Evolutionary conservation across 208 protist species (phyloP).

Genomic region (Leishmania arabica): DNA sequence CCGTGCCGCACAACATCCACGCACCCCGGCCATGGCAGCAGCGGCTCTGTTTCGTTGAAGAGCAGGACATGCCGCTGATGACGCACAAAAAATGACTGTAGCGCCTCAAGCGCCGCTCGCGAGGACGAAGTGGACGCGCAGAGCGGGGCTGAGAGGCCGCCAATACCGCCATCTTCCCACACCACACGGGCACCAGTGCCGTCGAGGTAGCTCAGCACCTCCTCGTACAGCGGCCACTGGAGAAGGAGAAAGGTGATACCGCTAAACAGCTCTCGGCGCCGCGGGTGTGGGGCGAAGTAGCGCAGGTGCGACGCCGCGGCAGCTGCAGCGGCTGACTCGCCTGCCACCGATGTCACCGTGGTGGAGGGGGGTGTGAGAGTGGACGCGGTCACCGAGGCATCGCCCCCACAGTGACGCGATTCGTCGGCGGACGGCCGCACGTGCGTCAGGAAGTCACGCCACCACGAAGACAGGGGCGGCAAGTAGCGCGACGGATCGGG

Average conservation of each 20-base stretch:
- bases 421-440: not conserved
- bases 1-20: slow-evolving; percentile 37
- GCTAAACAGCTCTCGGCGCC: slow-evolving; percentile 49
- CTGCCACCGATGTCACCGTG: not conserved
- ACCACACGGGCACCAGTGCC: slow-evolving; percentile 47
- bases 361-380: not conserved
- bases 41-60: slow-evolving; percentile 50
- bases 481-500: slow-evolving; percentile 36
- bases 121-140: not conserved
- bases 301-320: slow-evolving; percentile 3
- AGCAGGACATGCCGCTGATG: slow-evolving; percentile 62
- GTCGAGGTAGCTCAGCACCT: slow-evolving; percentile 53
- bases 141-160: not conserved
- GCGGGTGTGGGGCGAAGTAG: slow-evolving; percentile 34
- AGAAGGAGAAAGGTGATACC: slow-evolving; percentile 63
- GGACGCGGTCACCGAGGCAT: not conserved
- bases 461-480: slow-evolving; percentile 32
- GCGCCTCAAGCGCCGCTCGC: not conserved
- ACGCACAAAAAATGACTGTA: slow-evolving; percentile 38
- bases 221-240: slow-evolving; percentile 60
- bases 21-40: slow-evolving; percentile 40
- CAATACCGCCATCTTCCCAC: slow-evolving; percentile 40
- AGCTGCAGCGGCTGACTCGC: not conserved
- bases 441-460: slow-evolving; percentile 21
- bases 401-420: not conserved